Evolutionary conservation across 2,329 filamentous ascomycete species (phyloP), one percentile per base, ranked within the genome.

Genomic region (Zymoseptoria crescenta): DNA sequence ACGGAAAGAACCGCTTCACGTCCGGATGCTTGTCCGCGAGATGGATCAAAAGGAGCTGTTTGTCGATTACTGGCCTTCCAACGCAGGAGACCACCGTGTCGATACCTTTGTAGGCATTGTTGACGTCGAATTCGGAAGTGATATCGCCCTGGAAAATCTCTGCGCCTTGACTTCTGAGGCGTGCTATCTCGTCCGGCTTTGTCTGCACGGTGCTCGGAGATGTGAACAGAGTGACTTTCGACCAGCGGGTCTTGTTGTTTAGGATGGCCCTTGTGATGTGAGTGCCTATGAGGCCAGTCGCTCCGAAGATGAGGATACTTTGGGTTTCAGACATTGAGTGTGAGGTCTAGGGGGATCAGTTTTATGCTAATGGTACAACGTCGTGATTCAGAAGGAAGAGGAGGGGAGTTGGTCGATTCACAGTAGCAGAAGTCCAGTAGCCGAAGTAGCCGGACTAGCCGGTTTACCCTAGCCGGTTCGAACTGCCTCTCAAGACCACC

Each of bases 11-110:
- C 76, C 82, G 82, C 62, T 80, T 79, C 30, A 88, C 80, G 24
- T 73, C 77, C 1, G 74, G 70, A 0, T 79, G 79, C 56, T 77
- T 72, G 48, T 83, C 81, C 10, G 86, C 85, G 24, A 86, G 75
- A 50, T 75, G 75, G 55, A 89, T 79, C n/a, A 89, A 78, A 2
- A 80, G 74, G 58, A 85, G 81, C 66, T 89, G 87, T 8, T 79
- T 72, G 21, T 80, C 76, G 16, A 90, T 81, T 0, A 80, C 83
- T n/a, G 77, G 79, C 55, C 87, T 79, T 2, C 87, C 87, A 1
- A 89, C 77, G 1, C 83, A 82, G 20, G 82, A 86, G 54, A 89
- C 74, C 49, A 89, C 77, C 0, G 86, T 88, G 69, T 89, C 84
- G 65, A 86, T 80, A 54, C 74, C 79, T 16, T 62, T 64, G 64